Evolutionary conservation across 371 early-diverging fungal genomes (phyloP), one percentile per base, ranked within the genome.

Genomic region (Mortierella sp.): DNA sequence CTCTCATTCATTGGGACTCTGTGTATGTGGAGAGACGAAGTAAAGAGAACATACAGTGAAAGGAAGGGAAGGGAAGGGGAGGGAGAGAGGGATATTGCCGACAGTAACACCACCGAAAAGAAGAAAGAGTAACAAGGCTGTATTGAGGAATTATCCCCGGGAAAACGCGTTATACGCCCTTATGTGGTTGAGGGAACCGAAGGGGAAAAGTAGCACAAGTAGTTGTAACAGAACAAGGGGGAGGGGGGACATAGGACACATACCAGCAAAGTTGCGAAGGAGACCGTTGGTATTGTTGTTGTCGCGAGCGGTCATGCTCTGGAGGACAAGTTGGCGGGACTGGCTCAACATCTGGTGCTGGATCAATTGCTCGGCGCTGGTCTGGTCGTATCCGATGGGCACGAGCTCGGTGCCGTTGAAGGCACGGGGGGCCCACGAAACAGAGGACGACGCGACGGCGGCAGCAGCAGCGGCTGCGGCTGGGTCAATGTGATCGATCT

Each of bases 261-360:
- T 72, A 72, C 73, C 73, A 52, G 73, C 19, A 64, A 50, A 48
- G 44, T 71, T 34, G 29, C 64, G 64, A 41, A 40, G 37, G 43
- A 48, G 63, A 16, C 43, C 66, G 40, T 34, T 31, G 24, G 71
- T 67, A 66, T 52, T 55, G 13, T 34, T 16, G 45, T 70, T 64
- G 69, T 61, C 48, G 31, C 72, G 65, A 24, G 67, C 44, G 43
- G 76, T 70, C 73, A 76, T 74, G 71, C 39, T 77, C 31, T 81
- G 77, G 72, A 81, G 67, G 44, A 81, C 53, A 39, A 77, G 52
- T 47, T 64, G 48, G 16, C 82, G 77, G n/a, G 82, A 81, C 52
- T 81, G 82, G 31, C 40, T 70, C 50, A 71, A 50, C 82, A 81
- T 81, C 65, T 81, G 74, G 40, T 81, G 82, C 34, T 77, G 82